Evolutionary conservation across 2,329 filamentous ascomycete species (phyloP).

Genomic region (Aureobasidium vineae): DNA sequence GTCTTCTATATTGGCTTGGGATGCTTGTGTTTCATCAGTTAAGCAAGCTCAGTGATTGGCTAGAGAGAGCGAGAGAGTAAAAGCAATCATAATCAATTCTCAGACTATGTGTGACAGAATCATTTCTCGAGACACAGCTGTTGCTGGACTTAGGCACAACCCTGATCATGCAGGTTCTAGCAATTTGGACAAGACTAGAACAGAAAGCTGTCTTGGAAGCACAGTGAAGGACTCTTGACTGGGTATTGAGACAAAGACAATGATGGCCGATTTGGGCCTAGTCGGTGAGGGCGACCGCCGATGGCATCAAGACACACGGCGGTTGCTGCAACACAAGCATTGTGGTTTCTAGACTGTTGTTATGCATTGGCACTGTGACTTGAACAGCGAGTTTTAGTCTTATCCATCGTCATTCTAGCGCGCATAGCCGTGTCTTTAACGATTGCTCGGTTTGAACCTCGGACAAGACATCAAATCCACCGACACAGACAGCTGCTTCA

Average conservation of each 20-base stretch:
- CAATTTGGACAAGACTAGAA: not conserved
- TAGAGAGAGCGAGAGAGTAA: not conserved
- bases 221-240: not conserved
- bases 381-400: not conserved
- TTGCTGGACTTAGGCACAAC: not conserved
- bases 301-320: constrained; percentile 10
- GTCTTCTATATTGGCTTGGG: constrained; percentile 93
- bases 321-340: not conserved
- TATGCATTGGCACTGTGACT: not conserved
- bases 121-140: not conserved
- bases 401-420: not conserved
- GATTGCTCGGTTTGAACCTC: not conserved
- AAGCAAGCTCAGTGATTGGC: constrained; percentile 34
- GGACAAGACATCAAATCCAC: constrained; percentile 17
- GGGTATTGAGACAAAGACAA: constrained; percentile 1
- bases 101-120: not conserved
- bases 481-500: constrained; percentile 13
- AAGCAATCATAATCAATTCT: not conserved
- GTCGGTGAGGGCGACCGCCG: not conserved
- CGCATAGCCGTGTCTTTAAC: not conserved
- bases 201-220: not conserved
- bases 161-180: not conserved
- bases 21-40: constrained; percentile 97
- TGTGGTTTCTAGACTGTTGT: not conserved
- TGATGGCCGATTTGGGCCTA: not conserved